Percentiles rank a stretch among this genome's conserved stretches.
phyloP scores from a whole-genome alignment of 768 basidiomycete genomes.

The Suillus subaureus region DNA sequence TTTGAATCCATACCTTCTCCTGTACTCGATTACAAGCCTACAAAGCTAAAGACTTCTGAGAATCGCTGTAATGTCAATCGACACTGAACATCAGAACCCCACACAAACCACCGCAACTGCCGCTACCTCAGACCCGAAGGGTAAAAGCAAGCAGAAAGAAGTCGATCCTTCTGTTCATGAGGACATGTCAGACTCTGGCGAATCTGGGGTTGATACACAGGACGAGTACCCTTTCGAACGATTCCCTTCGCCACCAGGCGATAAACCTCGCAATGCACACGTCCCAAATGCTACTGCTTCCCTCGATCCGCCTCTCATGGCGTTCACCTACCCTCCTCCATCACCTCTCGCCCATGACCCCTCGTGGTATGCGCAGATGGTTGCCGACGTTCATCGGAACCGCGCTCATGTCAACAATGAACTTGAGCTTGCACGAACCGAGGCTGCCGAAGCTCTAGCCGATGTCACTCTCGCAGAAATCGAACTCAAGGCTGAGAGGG shows the following conservation, averaged over 20 bases:
- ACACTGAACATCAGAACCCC: neutral
- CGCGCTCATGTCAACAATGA: conserved; percentile 22
- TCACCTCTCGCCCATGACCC: conserved; percentile 30
- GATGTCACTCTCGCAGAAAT: conserved; percentile 30
- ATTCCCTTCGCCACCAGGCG: conserved; percentile 29
- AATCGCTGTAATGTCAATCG: neutral
- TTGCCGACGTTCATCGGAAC: conserved; percentile 28
- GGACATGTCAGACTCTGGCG: neutral
- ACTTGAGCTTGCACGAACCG: conserved; percentile 19
- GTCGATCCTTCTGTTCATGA: neutral
- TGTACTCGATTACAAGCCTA: neutral
- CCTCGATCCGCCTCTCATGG: conserved; percentile 31
- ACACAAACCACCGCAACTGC: neutral
- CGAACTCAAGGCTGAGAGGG: conserved; percentile 27
- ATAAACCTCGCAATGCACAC: conserved; percentile 11
- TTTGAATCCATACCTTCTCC: neutral
- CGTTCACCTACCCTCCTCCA: conserved; percentile 29
- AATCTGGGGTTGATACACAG: neutral
- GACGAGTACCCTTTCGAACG: conserved; percentile 30
- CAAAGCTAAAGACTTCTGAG: neutral
- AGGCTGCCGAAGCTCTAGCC: conserved; percentile 24
- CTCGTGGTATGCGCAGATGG: conserved; percentile 29
- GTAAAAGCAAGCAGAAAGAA: conserved; percentile 13
- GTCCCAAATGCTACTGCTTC: conserved; percentile 1
- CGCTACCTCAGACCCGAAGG: conserved; percentile 1